Evolutionary conservation across 1,139 yeast genomes (phyloP).

Genomic region (Kurtzmaniella natalensis): DNA sequence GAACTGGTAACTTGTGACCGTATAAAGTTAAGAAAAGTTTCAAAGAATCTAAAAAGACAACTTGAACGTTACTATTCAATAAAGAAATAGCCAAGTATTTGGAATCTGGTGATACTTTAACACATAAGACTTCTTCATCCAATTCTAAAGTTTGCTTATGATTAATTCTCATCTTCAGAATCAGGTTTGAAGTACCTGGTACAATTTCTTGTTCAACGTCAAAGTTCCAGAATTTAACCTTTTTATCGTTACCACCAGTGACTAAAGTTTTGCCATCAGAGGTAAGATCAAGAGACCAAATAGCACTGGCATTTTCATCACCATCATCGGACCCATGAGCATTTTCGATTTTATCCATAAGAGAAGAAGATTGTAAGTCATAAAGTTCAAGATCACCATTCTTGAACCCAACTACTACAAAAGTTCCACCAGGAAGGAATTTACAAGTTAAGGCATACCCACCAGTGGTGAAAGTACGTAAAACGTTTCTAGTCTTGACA

Average conservation of each 20-base stretch:
- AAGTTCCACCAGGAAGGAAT: constrained; percentile 87
- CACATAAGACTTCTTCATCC: constrained; percentile 78
- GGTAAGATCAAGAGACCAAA: constrained; percentile 88
- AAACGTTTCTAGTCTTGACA: constrained; percentile 62
- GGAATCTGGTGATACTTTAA: constrained; percentile 78
- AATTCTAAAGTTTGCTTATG: constrained; percentile 82
- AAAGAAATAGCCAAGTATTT: constrained; percentile 78
- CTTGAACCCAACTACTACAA: constrained; percentile 87
- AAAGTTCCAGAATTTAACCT: constrained; percentile 87
- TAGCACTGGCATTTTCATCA: constrained; percentile 58
- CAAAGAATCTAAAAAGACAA: constrained; percentile 79
- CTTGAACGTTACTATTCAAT: constrained; percentile 90
- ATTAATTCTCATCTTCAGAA: constrained; percentile 54
- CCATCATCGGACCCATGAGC: constrained; percentile 50
- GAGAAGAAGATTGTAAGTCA: constrained; percentile 79
- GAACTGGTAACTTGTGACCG: constrained; percentile 93
- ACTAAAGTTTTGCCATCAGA: constrained; percentile 81
- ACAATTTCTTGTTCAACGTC: constrained; percentile 60
- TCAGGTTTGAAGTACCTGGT: constrained; percentile 60
- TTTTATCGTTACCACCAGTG: constrained; percentile 93
- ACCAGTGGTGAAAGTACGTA: constrained; percentile 68
- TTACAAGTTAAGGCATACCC: constrained; percentile 82
- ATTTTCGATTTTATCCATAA: constrained; percentile 61
- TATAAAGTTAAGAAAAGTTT: constrained; percentile 85
- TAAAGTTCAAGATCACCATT: constrained; percentile 80